Conservation (phyloP, 192 early-diverging fungal genomes). For the Powellomyces hirtus region DNA sequence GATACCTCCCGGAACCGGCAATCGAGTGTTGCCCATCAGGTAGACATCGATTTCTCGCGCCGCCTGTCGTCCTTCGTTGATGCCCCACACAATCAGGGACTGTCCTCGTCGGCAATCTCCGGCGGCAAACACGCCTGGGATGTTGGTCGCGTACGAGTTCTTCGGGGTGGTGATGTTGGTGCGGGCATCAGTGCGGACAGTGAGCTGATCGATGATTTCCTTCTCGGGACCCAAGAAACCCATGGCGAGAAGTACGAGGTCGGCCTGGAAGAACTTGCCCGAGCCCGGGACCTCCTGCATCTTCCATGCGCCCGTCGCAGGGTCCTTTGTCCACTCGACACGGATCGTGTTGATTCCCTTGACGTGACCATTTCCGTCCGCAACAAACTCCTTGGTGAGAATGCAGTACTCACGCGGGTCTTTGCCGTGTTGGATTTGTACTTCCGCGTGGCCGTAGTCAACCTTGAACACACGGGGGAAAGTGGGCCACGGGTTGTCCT, state of each 20-base stretch:
- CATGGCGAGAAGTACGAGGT: conserved; percentile 93
- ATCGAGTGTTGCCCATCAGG: conserved; percentile 74
- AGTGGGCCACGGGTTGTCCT: conserved; percentile 97
- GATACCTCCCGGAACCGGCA: conserved; percentile 90
- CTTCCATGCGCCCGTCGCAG: conserved; percentile 57
- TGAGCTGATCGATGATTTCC: conserved; percentile 74
- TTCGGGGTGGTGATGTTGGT: conserved; percentile 77
- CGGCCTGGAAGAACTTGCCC: conserved; percentile 82
- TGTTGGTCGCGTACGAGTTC: conserved; percentile 69
- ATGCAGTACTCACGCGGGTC: conserved; percentile 96
- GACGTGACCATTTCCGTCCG: conserved; percentile 74
- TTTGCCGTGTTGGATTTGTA: conserved; percentile 79
- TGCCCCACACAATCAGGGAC: conserved; percentile 95
- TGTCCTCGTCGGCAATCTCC: conserved; percentile 97
- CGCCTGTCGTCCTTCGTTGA: conserved; percentile 95
- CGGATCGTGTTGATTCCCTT: conserved; percentile 91
- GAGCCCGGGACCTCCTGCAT: conserved; percentile 89
- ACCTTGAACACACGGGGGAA: conserved; percentile 94
- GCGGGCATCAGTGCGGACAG: conserved; percentile 70
- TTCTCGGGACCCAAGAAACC: conserved; percentile 94
- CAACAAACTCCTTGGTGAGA: conserved; percentile 93
- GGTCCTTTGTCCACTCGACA: conserved; percentile 91
- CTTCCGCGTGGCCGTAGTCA: conserved; percentile 96
- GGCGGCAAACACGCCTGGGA: conserved; percentile 87
- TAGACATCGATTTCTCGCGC: conserved; percentile 88